A percentile compares a stretch with the other conserved stretches of the same genome.
Evolutionary conservation across 805 yeast genomes (phyloP).

Genomic region (Yamadazyma insecticola): DNA sequence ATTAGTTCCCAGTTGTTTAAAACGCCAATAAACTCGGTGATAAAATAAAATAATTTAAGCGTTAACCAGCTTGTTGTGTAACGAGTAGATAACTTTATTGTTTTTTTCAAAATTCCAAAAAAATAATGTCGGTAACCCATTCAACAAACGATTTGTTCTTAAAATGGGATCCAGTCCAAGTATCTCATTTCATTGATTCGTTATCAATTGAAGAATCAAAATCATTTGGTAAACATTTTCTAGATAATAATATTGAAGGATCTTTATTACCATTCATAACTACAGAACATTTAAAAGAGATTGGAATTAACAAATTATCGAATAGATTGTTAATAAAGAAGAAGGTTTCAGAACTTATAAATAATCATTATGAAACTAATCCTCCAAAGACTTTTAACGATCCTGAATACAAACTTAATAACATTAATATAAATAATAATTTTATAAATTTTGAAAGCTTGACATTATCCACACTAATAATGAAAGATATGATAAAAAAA

Average conservation of each 20-base stretch:
- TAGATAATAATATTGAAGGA: conserved; percentile 65
- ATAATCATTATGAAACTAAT: conserved; percentile 25
- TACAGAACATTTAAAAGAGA: conserved; percentile 66
- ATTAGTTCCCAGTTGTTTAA: too few relatives aligned
- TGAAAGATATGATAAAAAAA: conserved; percentile 32
- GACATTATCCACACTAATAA: conserved; percentile 26
- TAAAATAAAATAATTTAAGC: too few relatives aligned
- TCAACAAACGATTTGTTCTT: conserved; percentile 29
- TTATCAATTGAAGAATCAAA: conserved; percentile 18
- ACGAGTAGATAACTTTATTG: too few relatives aligned
- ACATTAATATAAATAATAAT: conserved; percentile 32
- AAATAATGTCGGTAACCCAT: conserved; percentile 4
- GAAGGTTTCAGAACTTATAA: conserved; percentile 51
- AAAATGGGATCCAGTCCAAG: conserved; percentile 44
- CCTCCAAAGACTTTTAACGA: conserved; percentile 23
- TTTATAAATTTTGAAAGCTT: conserved; percentile 34
- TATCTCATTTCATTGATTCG: conserved; percentile 28
- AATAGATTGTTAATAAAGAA: conserved; percentile 58
- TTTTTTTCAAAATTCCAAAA: too few relatives aligned
- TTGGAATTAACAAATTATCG: conserved; percentile 55
- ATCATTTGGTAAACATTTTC: conserved; percentile 30
- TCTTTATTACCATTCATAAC: conserved; percentile 64
- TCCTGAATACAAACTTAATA: conserved; percentile 23
- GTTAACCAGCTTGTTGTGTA: too few relatives aligned
- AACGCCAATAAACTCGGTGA: too few relatives aligned